A percentile compares a stretch with the other conserved stretches of the same genome.
phyloP scores from a whole-genome alignment of 352 stramenopile species.

The Pythium rishiriense region DNA sequence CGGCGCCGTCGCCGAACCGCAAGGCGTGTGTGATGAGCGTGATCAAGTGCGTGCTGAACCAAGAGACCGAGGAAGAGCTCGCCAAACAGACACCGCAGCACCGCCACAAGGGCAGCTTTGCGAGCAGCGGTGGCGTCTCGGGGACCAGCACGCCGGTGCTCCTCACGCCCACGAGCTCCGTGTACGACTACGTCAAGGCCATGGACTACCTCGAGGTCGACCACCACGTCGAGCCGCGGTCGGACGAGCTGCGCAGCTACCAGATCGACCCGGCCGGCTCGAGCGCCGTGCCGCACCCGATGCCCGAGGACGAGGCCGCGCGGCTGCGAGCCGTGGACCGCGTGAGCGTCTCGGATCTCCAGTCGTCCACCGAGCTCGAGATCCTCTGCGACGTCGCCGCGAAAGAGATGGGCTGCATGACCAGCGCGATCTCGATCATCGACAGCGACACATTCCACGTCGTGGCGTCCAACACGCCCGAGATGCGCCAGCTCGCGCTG shows the following conservation, averaged over 20 bases:
- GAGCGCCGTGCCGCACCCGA: constrained; percentile 34
- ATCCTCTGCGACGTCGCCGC: constrained; percentile 58
- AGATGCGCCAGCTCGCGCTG: constrained; percentile 31
- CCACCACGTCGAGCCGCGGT: not conserved
- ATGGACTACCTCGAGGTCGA: constrained; percentile 8
- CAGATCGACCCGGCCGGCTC: constrained; percentile 30
- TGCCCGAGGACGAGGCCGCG: constrained; percentile 41
- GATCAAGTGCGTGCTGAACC: constrained; percentile 45
- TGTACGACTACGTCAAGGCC: not conserved
- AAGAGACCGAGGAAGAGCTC: constrained; percentile 12
- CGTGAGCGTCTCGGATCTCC: constrained; percentile 42
- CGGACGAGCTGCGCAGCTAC: constrained; percentile 31
- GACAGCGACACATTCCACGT: constrained; percentile 42
- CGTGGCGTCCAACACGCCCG: constrained; percentile 37
- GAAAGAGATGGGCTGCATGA: constrained; percentile 52
- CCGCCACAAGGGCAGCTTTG: constrained; percentile 1
- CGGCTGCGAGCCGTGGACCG: constrained; percentile 45
- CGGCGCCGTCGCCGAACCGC: constrained; percentile 31
- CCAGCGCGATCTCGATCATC: constrained; percentile 60
- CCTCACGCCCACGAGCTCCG: constrained; percentile 24
- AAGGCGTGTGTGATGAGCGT: constrained; percentile 46
- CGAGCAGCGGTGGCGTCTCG: not conserved
- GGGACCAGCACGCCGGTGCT: constrained; percentile 10
- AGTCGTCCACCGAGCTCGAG: constrained; percentile 46
- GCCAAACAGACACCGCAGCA: not conserved